phyloP scores from a whole-genome alignment of 371 early-diverging fungal species.

The Syncephalastrum monosporum region DNA sequence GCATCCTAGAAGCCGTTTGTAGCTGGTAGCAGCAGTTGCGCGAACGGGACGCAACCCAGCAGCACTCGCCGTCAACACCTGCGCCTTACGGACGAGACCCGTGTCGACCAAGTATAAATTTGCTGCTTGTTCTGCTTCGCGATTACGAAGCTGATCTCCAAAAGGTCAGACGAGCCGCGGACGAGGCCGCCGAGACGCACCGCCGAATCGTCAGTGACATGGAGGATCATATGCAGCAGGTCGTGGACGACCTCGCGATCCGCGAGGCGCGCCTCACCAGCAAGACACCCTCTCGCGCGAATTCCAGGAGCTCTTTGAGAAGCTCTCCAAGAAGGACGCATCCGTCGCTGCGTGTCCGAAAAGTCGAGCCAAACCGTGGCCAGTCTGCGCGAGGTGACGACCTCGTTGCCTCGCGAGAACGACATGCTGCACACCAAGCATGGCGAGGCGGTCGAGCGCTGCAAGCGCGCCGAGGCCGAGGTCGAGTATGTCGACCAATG shows the following conservation, averaged over 20 bases:
- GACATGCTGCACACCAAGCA: constrained; percentile 18
- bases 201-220: background rate
- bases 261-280: constrained; percentile 9
- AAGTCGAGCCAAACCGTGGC: constrained; percentile 6
- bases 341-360: constrained; percentile 3
- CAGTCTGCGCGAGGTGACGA: constrained; percentile 19
- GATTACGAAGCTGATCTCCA: constrained; percentile 3
- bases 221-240: constrained; percentile 3
- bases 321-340: constrained; percentile 4
- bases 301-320: constrained; percentile 13
- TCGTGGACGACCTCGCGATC: background rate
- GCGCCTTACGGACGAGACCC: constrained; percentile 14
- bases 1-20: too few relatives aligned
- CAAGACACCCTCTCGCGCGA: constrained; percentile 13
- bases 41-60: constrained; percentile 27
- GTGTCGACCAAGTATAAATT: constrained; percentile 15
- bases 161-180: background rate
- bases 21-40: constrained; percentile 32
- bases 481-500: constrained; percentile 21
- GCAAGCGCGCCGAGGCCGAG: constrained; percentile 14
- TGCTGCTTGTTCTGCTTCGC: too few relatives aligned
- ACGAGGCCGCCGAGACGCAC: background rate
- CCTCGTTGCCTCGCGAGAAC: constrained; percentile 21
- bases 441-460: constrained; percentile 14
- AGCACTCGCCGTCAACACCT: constrained; percentile 14